These are phyloP conservation scores for Urtica urens DNA, from an alignment of 306 rosid species.

Conservation along the genomic window DNA sequence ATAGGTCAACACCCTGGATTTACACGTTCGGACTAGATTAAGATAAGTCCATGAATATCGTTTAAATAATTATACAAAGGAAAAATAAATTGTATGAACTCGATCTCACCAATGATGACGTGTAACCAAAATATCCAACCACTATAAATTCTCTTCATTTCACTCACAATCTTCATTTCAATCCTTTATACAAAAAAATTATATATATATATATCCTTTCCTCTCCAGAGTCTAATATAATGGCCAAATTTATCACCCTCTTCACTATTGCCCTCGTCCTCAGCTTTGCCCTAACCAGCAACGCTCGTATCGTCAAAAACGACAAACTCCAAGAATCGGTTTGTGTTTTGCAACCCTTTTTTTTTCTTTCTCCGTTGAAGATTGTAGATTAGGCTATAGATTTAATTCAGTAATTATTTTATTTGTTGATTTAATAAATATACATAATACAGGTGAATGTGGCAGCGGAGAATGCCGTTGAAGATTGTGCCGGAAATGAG, in stretches of 20 bases:
- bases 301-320: no score
- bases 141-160: neutral
- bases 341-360: no score
- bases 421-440: no score
- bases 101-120: neutral
- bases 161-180: neutral
- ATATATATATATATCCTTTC: no score
- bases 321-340: no score
- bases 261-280: constrained; percentile 41
- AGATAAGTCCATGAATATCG: neutral
- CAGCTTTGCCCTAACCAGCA: constrained; percentile 27
- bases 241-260: constrained; percentile 34
- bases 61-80: neutral
- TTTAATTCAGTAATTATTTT: no score
- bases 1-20: neutral
- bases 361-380: neutral
- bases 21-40: neutral
- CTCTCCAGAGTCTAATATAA: constrained; percentile 3
- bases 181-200: neutral
- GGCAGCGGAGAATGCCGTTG: constrained; percentile 12
- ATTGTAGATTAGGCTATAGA: no score
- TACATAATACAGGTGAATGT: no score
- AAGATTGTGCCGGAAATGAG: constrained; percentile 37
- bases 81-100: neutral
- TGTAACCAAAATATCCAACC: neutral